Evolutionary conservation across 495 filamentous ascomycete species (phyloP).

Genomic region (Penicillium robsamsonii): DNA sequence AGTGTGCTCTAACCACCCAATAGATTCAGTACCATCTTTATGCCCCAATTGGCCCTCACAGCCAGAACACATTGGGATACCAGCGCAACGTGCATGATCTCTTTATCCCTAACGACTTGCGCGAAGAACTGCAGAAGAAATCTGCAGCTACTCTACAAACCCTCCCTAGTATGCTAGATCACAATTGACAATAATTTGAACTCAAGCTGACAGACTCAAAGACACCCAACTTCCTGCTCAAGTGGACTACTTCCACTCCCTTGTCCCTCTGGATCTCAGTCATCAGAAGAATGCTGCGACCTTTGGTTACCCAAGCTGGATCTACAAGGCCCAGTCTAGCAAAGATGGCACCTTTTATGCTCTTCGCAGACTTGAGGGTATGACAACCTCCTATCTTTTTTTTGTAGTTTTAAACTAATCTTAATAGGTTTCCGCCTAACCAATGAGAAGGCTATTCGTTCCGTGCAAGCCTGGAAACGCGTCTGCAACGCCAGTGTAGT

Average conservation of each 20-base stretch:
- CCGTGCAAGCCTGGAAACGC: conserved; percentile 88
- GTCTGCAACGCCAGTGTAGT: conserved; percentile 81
- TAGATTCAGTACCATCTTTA: conserved; percentile 91
- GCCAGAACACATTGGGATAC: conserved; percentile 73
- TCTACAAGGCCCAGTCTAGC: conserved; percentile 90
- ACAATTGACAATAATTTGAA: neutral
- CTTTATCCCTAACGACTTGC: conserved; percentile 78
- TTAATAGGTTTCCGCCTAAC: conserved; percentile 69
- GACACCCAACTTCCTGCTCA: conserved; percentile 67
- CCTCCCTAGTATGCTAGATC: conserved; percentile 65
- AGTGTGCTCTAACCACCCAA: conserved; percentile 10
- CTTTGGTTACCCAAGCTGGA: conserved; percentile 86
- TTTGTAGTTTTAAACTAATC: conserved; percentile 9
- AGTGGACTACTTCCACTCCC: conserved; percentile 83
- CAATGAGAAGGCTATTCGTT: conserved; percentile 81
- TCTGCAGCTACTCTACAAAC: conserved; percentile 79
- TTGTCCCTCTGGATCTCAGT: conserved; percentile 84
- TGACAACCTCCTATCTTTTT: neutral
- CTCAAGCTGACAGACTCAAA: conserved; percentile 23
- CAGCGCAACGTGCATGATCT: conserved; percentile 84
- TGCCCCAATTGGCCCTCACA: conserved; percentile 78
- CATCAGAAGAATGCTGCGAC: conserved; percentile 69
- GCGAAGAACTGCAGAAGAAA: conserved; percentile 89
- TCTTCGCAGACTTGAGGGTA: conserved; percentile 80
- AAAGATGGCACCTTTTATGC: conserved; percentile 84